Conservation (phyloP, 305 asterid species). For the Fraxinus albicans region DNA sequence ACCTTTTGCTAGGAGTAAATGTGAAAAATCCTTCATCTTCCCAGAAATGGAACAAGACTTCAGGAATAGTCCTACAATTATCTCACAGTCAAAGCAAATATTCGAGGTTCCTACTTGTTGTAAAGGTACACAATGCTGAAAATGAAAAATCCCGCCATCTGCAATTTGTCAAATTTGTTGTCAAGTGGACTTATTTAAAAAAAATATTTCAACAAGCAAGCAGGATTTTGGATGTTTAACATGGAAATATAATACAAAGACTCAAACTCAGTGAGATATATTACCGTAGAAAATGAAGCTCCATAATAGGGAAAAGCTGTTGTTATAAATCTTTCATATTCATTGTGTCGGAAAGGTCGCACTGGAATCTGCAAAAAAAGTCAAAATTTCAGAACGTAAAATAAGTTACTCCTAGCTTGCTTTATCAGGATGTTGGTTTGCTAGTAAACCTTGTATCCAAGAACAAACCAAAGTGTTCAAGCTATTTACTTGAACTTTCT, state of each 20-base stretch:
- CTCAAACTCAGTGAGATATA: background rate
- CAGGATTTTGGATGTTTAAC: background rate
- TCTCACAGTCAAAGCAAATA: background rate
- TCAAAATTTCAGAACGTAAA: background rate
- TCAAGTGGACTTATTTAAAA: background rate
- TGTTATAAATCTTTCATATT: conserved; percentile 79
- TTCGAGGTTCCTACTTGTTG: conserved; percentile 48
- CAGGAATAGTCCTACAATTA: background rate
- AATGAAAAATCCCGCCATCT: conserved; percentile 84
- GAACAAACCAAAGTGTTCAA: background rate
- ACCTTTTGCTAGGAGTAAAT: conserved; percentile 4
- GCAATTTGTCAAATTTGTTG: conserved; percentile 23
- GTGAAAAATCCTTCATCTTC: background rate
- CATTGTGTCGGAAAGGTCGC: conserved; percentile 88
- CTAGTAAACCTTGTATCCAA: background rate
- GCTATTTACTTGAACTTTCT: background rate
- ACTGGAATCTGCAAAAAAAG: conserved; percentile 77
- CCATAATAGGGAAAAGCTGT: conserved; percentile 90
- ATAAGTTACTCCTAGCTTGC: background rate
- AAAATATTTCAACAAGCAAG: background rate
- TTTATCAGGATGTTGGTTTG: background rate
- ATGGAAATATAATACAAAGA: background rate
- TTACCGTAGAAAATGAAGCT: conserved; percentile 80
- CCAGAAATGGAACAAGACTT: background rate
- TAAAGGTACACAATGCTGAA: conserved; percentile 68